Evolutionary conservation across 768 basidiomycete species (phyloP), one percentile per base, ranked within the genome.

Genomic region (Postia placenta): DNA sequence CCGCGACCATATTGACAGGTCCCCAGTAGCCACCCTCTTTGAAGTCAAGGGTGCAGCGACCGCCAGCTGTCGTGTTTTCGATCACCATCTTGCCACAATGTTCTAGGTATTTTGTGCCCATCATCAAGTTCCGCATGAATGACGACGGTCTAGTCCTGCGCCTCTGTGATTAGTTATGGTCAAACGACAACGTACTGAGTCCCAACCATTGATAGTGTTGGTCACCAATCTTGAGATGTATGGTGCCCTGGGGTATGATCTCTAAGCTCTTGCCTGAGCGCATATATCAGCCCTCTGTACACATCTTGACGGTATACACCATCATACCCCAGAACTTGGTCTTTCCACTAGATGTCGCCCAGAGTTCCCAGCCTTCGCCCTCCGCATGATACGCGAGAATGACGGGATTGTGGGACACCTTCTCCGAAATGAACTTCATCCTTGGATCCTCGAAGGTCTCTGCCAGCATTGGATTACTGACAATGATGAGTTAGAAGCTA

Each of bases 101-200:
- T 61, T 92, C 91, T 23, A 94, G 74, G 62, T 93, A 94, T 60
- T 92, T 92, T 22, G 87, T 85, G 9, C 92, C 92, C 66, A 90
- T 84, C 80, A 93, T 83, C 49, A 94, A 69, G 66, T 92, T 92
- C 52, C 91, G 73, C 73, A 92, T 82, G 66, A 92, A 94, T 2
- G 87, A 87, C 0, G 88, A 90, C 1, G 91, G 91, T 55, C 85
- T 88, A 41, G 78, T 84, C 90, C 91, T 91, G 57, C 45, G n/a
- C 45, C 7, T 39, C 38, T n/a, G 22, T 3, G 4, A 19, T 44
- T 4, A 44, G 27, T 28, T 25, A 27, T n/a, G 11, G 22, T 23
- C 30, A 33, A 7, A 33, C 30, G 30, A 7, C 14, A 20, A 27
- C 23, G 30, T 45, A 25, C 23, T 19, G 19, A 33, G 44, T 45